Evolutionary conservation across 2,329 filamentous ascomycete genomes (phyloP).

Genomic region (Botryotinia convoluta): DNA sequence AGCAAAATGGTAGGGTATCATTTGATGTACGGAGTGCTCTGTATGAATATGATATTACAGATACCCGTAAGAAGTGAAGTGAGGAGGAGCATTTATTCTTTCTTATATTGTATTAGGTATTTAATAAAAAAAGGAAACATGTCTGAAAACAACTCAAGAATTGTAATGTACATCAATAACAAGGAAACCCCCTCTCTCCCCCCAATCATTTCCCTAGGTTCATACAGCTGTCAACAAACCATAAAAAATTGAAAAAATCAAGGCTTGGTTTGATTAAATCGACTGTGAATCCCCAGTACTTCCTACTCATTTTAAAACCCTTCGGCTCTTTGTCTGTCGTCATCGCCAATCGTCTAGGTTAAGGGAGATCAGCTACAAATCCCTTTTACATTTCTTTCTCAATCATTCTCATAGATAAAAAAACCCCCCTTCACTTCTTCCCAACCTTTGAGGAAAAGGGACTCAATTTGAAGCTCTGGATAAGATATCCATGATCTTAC

Average conservation of each 20-base stretch:
- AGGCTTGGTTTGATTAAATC: background rate
- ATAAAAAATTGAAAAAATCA: background rate
- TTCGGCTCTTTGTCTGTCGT: conserved; percentile 10
- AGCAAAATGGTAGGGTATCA: background rate
- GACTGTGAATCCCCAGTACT: background rate
- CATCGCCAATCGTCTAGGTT: conserved; percentile 5
- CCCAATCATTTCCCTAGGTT: background rate
- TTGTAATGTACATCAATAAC: background rate
- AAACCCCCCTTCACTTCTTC: background rate
- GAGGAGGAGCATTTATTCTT: background rate
- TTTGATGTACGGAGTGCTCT: background rate
- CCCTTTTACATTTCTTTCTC: background rate
- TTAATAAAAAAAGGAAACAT: background rate
- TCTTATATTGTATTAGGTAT: background rate
- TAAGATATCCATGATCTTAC: background rate
- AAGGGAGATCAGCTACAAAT: background rate
- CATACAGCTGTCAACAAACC: background rate
- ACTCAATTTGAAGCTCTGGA: background rate
- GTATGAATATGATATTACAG: background rate
- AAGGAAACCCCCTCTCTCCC: conserved; percentile 2
- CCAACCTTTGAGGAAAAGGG: background rate
- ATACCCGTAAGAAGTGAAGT: background rate
- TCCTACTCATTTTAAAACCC: background rate
- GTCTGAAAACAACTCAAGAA: conserved; percentile 9
- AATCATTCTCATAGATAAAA: background rate